Percentiles rank a stretch among this genome's conserved stretches.
phyloP scores from a whole-genome alignment of 192 early-diverging fungal species.

The Umbelopsis sp. region DNA sequence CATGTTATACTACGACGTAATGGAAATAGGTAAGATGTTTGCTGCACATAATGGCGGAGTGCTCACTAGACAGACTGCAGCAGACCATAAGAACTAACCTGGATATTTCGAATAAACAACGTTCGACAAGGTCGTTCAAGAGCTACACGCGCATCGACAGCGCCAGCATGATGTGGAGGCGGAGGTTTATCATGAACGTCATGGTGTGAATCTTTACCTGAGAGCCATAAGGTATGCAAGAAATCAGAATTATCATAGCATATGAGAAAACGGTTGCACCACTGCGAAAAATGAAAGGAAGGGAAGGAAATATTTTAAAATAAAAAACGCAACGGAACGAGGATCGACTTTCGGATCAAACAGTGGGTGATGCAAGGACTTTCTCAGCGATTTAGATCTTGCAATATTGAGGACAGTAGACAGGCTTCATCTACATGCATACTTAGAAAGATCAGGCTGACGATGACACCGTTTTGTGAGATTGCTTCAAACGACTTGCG shows the following conservation, averaged over 20 bases:
- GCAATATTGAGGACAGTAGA: neutral
- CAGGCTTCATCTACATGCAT: neutral
- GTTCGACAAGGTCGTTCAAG: conserved; percentile 45
- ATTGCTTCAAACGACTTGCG: neutral
- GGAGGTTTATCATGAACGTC: neutral
- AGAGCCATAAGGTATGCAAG: neutral
- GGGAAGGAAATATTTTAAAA: no score
- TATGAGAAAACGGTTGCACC: neutral
- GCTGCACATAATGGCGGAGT: neutral
- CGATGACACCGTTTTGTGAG: neutral
- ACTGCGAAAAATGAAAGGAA: neutral
- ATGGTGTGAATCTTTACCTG: neutral
- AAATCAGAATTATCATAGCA: neutral
- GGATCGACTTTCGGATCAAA: no score
- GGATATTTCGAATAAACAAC: conserved; percentile 46
- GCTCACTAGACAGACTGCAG: neutral
- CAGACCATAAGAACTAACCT: conserved; percentile 22
- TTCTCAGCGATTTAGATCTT: conserved; percentile 3
- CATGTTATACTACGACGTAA: conserved; percentile 36
- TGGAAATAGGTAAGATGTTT: neutral
- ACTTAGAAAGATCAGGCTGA: neutral
- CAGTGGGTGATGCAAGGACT: neutral
- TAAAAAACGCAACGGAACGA: no score
- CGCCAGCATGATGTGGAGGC: neutral
- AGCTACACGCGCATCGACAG: conserved; percentile 36